Evolutionary conservation across 169 alveolate genomes (phyloP).

Genomic region (Plasmodium vinckei): DNA sequence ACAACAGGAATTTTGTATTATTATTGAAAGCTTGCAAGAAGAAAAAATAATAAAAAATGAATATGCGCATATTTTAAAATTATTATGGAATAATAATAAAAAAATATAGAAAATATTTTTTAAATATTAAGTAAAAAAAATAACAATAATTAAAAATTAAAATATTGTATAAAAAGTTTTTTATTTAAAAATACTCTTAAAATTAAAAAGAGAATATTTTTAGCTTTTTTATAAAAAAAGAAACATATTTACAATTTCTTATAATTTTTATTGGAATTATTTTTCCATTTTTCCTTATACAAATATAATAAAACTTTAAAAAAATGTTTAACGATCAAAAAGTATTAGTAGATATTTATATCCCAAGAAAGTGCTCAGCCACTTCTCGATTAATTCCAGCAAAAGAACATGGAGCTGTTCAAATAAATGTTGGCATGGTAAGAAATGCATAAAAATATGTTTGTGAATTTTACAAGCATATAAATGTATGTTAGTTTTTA

Average conservation of each 20-base stretch:
- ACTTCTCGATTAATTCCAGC: constrained; percentile 93
- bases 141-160: too few species aligned
- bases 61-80: too few species aligned
- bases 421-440: constrained; percentile 93
- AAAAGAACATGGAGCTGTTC: constrained; percentile 96
- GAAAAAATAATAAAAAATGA: too few species aligned
- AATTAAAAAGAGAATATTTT: not conserved
- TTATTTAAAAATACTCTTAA: not conserved
- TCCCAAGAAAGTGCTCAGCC: constrained; percentile 96
- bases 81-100: too few species aligned
- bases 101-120: too few species aligned
- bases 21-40: too few species aligned
- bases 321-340: constrained; percentile 93
- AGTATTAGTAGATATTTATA: constrained; percentile 94
- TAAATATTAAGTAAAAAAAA: too few species aligned
- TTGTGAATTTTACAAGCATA: not conserved
- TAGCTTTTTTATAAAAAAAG: not conserved
- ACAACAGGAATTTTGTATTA: too few species aligned
- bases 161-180: too few species aligned
- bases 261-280: not conserved
- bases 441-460: not conserved
- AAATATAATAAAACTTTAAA: constrained; percentile 13
- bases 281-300: constrained; percentile 74
- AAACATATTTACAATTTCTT: not conserved
- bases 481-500: not conserved